phyloP scores from a whole-genome alignment of 73 alveolate species.

The Uronychia binucleata region DNA sequence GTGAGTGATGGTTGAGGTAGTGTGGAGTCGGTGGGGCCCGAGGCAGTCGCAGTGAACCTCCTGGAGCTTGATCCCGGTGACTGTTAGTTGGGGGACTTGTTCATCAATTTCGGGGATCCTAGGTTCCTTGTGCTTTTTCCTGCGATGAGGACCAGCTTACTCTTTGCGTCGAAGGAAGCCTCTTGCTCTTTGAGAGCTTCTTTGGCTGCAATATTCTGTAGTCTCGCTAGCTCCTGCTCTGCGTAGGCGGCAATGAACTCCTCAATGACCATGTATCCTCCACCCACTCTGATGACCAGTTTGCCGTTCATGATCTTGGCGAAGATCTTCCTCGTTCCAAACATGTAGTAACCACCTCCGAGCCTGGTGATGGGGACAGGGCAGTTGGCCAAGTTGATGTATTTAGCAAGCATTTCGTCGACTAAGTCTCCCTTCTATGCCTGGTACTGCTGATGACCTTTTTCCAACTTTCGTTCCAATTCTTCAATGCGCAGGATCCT shows the following conservation, averaged over 20 bases:
- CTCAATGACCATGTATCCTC: constrained; percentile 56
- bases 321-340: constrained; percentile 59
- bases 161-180: too few species aligned
- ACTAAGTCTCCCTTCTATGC: constrained; percentile 47
- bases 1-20: too few species aligned
- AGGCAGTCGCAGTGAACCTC: too few species aligned
- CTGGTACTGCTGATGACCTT: neutral
- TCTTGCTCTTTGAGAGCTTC: too few species aligned
- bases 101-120: too few species aligned
- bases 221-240: constrained; percentile 33
- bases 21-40: too few species aligned
- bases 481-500: constrained; percentile 18
- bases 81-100: too few species aligned
- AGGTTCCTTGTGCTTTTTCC: too few species aligned
- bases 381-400: constrained; percentile 32
- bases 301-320: constrained; percentile 59
- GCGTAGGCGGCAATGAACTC: constrained; percentile 48
- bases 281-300: constrained; percentile 58
- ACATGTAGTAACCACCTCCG: constrained; percentile 51
- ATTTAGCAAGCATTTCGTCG: constrained; percentile 37
- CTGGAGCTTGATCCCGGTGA: too few species aligned
- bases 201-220: too few species aligned
- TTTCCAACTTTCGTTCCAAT: constrained; percentile 7
- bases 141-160: too few species aligned
- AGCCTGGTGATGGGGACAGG: constrained; percentile 54